Conservation (phyloP, 1,284 basidiomycete species). For the Coniferiporia weirii region DNA sequence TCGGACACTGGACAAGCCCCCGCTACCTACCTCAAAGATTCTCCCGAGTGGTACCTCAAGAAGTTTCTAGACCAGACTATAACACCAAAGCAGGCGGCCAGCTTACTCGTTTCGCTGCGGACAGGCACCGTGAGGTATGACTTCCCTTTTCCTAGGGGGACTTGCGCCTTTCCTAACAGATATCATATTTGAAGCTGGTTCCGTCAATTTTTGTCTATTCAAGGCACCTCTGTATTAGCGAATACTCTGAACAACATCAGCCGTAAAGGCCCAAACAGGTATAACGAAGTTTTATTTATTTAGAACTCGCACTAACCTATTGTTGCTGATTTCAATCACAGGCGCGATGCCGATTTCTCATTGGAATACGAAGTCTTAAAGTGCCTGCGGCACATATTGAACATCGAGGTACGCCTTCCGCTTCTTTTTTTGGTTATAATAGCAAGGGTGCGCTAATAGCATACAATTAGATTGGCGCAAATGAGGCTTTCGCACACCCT, state of each 20-base stretch:
- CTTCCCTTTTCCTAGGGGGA: not conserved
- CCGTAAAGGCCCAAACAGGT: slow-evolving; percentile 61
- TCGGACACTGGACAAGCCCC: slow-evolving; percentile 47
- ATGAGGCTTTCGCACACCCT: slow-evolving; percentile 76
- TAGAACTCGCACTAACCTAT: not conserved
- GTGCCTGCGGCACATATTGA: slow-evolving; percentile 82
- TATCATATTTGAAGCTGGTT: slow-evolving; percentile 60
- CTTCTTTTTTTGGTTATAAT: slow-evolving; percentile 1
- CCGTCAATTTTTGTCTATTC: slow-evolving; percentile 69
- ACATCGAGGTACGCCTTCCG: slow-evolving; percentile 54
- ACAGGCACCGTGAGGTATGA: slow-evolving; percentile 76
- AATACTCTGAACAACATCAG: slow-evolving; percentile 76
- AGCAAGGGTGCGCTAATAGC: slow-evolving; percentile 1
- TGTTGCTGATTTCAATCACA: slow-evolving; percentile 26
- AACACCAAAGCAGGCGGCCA: slow-evolving; percentile 74
- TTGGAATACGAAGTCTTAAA: slow-evolving; percentile 91
- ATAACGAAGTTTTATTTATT: slow-evolving; percentile 19
- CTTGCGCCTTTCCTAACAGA: slow-evolving; percentile 9
- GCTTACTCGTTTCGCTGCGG: slow-evolving; percentile 76
- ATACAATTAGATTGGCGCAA: slow-evolving; percentile 55
- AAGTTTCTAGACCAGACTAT: slow-evolving; percentile 87
- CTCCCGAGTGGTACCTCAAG: slow-evolving; percentile 86
- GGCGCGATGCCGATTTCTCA: slow-evolving; percentile 60
- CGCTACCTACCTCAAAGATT: slow-evolving; percentile 49
- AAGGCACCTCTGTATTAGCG: slow-evolving; percentile 81